These are phyloP conservation scores for Protomyces macrosporus DNA, from an alignment of 1,139 yeast genomes.

Conservation along the genomic window DNA sequence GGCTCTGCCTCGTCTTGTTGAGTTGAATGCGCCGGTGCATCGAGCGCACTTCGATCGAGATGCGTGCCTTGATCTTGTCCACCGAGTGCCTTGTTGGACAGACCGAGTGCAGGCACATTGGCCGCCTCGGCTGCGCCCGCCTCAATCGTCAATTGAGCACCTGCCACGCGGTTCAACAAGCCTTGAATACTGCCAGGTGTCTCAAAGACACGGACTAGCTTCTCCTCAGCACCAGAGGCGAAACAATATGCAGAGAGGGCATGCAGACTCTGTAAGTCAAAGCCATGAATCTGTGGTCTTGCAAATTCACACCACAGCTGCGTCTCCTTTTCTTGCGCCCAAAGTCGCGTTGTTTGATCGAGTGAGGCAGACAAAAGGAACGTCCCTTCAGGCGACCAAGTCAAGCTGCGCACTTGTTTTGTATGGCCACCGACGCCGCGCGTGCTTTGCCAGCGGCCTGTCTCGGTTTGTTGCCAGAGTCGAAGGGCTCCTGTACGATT, in stretches of 20 bases:
- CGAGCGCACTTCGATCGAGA: conserved; percentile 31
- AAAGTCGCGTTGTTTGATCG: conserved; percentile 89
- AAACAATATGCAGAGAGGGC: conserved; percentile 57
- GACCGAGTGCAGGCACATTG: conserved; percentile 83
- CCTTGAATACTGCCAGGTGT: conserved; percentile 76
- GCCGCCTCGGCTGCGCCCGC: conserved; percentile 69
- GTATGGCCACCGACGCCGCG: conserved; percentile 73
- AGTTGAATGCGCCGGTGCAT: conserved; percentile 35
- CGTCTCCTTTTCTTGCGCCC: conserved; percentile 46
- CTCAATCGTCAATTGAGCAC: conserved; percentile 19
- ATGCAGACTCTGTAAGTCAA: conserved; percentile 85
- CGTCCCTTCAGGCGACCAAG: conserved; percentile 66
- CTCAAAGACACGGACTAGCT: conserved; percentile 80
- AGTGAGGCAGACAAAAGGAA: conserved; percentile 64
- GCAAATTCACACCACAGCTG: conserved; percentile 78
- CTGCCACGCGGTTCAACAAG: conserved; percentile 43
- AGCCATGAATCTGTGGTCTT: conserved; percentile 97
- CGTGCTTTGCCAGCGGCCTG: conserved; percentile 49
- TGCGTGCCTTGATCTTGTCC: conserved; percentile 43
- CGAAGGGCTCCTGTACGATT: conserved; percentile 50
- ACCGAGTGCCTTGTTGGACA: conserved; percentile 81
- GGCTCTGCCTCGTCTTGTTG: conserved; percentile 41
- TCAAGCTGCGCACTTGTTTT: conserved; percentile 67
- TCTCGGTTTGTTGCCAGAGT: conserved; percentile 37
- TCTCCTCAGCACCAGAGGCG: conserved; percentile 95